Conservation (phyloP, 768 basidiomycete species). For the Tricholoma furcatifolium region DNA sequence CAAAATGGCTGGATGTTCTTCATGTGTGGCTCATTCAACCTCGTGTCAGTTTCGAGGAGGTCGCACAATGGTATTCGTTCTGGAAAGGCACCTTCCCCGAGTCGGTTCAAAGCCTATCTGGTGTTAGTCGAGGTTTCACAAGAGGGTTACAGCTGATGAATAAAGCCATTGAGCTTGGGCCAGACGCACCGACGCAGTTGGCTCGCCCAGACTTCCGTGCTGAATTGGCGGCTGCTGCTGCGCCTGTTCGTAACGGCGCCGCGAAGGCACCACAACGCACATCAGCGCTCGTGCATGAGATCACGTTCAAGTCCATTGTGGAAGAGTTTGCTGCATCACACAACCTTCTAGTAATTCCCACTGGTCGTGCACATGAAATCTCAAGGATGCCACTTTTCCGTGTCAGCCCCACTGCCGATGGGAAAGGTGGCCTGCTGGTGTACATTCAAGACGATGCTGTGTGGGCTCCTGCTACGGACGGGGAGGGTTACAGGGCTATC, state of each 20-base stretch:
- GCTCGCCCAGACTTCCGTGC: slow-evolving; percentile 63
- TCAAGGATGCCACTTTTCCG: slow-evolving; percentile 91
- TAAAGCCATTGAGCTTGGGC: slow-evolving; percentile 84
- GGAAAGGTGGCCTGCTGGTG: slow-evolving; percentile 82
- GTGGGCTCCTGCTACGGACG: slow-evolving; percentile 65
- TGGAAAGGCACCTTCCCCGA: slow-evolving; percentile 86
- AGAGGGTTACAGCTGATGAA: slow-evolving; percentile 93
- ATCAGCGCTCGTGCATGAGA: slow-evolving; percentile 66
- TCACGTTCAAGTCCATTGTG: slow-evolving; percentile 91
- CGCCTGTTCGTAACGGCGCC: slow-evolving; percentile 25
- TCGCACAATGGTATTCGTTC: slow-evolving; percentile 88
- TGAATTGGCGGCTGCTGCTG: slow-evolving; percentile 37
- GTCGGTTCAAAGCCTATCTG: slow-evolving; percentile 59
- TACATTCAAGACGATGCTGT: slow-evolving; percentile 94
- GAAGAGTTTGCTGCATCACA: slow-evolving; percentile 86
- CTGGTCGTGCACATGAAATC: slow-evolving; percentile 78
- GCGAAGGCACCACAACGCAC: slow-evolving; percentile 34
- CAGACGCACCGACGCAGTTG: slow-evolving; percentile 67
- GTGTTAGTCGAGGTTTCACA: slow-evolving; percentile 79
- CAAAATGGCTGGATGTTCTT: slow-evolving; percentile 92
- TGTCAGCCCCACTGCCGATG: slow-evolving; percentile 75
- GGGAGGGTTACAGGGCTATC: slow-evolving; percentile 72
- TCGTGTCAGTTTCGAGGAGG: slow-evolving; percentile 84
- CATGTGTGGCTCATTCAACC: slow-evolving; percentile 94
- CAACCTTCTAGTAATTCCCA: slow-evolving; percentile 88